Percentiles rank a stretch among this genome's conserved stretches.
Evolutionary conservation across 225 moss, liverwort and hornwort genomes (phyloP).

Genomic region (Pseudoscleropodium purum): DNA sequence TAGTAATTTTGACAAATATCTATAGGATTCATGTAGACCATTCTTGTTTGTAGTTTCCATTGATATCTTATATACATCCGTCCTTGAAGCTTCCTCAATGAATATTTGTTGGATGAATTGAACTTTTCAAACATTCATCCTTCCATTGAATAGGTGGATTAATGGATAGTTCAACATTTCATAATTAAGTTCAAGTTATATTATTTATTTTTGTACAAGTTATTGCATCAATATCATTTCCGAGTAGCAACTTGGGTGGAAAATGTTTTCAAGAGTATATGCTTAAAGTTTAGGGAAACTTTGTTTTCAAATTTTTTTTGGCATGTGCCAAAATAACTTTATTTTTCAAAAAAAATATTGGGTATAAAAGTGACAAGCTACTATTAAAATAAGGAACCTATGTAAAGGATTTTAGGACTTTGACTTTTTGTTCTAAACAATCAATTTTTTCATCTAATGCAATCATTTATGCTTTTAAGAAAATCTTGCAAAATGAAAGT

Average conservation of each 20-base stretch:
- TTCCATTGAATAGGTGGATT: neutral
- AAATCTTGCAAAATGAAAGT: neutral
- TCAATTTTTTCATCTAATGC: neutral
- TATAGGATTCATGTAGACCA: neutral
- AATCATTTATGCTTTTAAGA: neutral
- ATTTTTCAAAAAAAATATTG: neutral
- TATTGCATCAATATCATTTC: neutral
- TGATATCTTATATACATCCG: neutral
- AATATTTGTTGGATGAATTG: neutral
- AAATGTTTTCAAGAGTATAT: neutral
- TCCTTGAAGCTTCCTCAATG: fast-evolving
- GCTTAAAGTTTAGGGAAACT: neutral
- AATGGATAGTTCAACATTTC: neutral
- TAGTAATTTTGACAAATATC: neutral
- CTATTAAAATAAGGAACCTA: neutral
- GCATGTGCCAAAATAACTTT: too few species aligned
- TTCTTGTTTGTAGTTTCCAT: neutral
- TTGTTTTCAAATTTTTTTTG: too few species aligned
- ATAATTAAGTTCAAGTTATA: neutral
- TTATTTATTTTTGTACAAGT: neutral
- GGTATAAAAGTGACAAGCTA: neutral
- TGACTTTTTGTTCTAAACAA: neutral
- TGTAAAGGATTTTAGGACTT: neutral
- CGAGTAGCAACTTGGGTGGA: neutral
- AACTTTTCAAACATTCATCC: neutral